Conservation (phyloP, 176 grass and related monocot species). For the Ensete glaucum region DNA sequence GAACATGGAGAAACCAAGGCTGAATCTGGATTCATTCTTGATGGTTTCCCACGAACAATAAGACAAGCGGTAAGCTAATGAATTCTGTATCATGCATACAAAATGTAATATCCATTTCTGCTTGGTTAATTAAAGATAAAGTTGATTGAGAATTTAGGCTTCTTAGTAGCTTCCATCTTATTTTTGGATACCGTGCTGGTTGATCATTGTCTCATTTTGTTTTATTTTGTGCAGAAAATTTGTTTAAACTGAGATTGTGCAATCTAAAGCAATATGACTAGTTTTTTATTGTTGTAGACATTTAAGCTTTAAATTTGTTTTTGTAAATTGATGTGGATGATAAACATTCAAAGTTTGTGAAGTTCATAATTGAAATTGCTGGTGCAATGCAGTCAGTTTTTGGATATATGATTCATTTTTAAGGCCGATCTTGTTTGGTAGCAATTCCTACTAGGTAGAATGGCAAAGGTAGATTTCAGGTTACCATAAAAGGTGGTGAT, state of each 20-base stretch:
- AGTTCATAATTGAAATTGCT: too few species aligned
- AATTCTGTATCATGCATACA: not conserved
- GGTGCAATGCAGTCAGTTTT: too few species aligned
- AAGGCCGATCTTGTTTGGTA: too few species aligned
- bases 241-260: not conserved
- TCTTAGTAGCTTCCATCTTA: not conserved
- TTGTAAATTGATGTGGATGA: not conserved
- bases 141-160: not conserved
- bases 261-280: not conserved
- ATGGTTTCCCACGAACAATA: constrained; percentile 91
- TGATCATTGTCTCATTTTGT: not conserved
- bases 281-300: not conserved
- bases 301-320: not conserved
- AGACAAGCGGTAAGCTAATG: constrained; percentile 63
- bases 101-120: not conserved
- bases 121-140: not conserved
- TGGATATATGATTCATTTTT: too few species aligned
- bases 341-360: too few species aligned
- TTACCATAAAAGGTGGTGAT: too few species aligned
- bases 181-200: not conserved
- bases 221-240: not conserved
- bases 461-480: too few species aligned
- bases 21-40: constrained; percentile 97
- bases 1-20: constrained; percentile 61
- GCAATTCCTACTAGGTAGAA: too few species aligned